Evolutionary conservation across 768 basidiomycete species (phyloP), one percentile per base, ranked within the genome.

Genomic region (Lactifluus rugatus): DNA sequence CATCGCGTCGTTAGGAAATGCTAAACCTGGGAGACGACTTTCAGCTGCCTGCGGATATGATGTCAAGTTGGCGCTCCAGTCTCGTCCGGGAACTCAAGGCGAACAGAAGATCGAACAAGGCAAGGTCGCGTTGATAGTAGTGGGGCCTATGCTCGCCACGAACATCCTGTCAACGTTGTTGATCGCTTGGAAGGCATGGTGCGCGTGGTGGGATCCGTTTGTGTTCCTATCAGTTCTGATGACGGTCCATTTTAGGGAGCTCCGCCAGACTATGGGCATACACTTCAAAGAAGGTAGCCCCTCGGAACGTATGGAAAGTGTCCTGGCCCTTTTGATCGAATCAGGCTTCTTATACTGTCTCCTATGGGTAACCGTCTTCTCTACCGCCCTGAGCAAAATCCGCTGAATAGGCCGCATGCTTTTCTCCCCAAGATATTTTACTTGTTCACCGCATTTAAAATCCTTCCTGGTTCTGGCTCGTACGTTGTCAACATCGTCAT

Each of bases 171-270:
- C 59, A 9, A 60, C 59, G 25, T 39, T 28, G 0, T 34, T 60
- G 9, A 60, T 60, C 44, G 59, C 54, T 19, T 60, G 59, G 59
- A 60, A 60, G 37, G 59, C 59, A 21, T 60, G 59, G 59, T 60
- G 28, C 28, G 59, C 28, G 54, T 8, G 17, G 10, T 3, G 5
- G 2, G 19, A 16, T n/a, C 21, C 13, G 8, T 42, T 19, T 41
- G 6, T 34, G 7, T 42, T 23, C 0, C 34, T 23, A 13, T 52
- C 39, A 7, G 31, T 1, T 3, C 23, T 44, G 31, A 46, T 48
- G 23, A 53, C 28, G 1, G 8, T 10, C 2, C 26, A 14, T 6
- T n/a, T 14, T 37, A 56, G 59, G 59, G 47, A 51, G 21, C 56
- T 41, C 34, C 59, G 59, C 44, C 48, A 5, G 8, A 16, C 21